Conservation (phyloP, 1,284 basidiomycete genomes). For the Sanghuangporus sanghuang region DNA sequence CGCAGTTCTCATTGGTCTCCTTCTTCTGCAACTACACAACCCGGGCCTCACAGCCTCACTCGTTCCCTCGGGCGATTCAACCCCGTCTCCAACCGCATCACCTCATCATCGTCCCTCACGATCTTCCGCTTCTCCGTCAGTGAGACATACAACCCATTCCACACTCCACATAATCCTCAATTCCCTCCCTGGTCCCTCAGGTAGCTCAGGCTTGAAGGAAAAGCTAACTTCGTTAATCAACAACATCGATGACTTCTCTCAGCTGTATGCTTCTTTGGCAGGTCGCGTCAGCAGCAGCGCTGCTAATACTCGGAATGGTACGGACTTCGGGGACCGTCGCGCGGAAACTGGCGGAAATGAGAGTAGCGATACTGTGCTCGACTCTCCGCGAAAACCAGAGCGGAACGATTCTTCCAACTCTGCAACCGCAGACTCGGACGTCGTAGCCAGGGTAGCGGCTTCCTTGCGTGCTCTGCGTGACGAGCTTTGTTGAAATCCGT, state of each 20-base stretch:
- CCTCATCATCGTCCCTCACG: background rate
- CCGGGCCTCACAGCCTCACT: background rate
- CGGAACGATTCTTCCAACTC: too few relatives aligned
- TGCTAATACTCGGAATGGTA: background rate
- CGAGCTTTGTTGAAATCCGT: background rate
- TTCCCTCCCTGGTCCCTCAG: conserved; percentile 4
- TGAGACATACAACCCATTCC: background rate
- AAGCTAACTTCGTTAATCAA: conserved; percentile 3
- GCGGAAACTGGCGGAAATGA: background rate
- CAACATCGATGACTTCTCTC: conserved; percentile 9
- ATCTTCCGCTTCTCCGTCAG: background rate
- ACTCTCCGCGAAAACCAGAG: too few relatives aligned
- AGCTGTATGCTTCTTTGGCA: conserved; percentile 4
- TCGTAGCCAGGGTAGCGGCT: conserved; percentile 1
- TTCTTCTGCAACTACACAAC: conserved; percentile 35
- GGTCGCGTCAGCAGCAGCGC: background rate
- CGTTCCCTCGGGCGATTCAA: background rate
- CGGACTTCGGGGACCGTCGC: background rate
- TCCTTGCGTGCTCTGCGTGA: conserved; percentile 1
- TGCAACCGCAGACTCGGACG: background rate
- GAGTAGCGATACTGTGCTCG: too few relatives aligned
- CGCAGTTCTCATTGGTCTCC: conserved; percentile 65
- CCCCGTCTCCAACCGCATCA: background rate
- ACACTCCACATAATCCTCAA: background rate
- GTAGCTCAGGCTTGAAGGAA: background rate